Evolutionary conservation across 208 protist genomes (phyloP).

Genomic region (Leishmania major): DNA sequence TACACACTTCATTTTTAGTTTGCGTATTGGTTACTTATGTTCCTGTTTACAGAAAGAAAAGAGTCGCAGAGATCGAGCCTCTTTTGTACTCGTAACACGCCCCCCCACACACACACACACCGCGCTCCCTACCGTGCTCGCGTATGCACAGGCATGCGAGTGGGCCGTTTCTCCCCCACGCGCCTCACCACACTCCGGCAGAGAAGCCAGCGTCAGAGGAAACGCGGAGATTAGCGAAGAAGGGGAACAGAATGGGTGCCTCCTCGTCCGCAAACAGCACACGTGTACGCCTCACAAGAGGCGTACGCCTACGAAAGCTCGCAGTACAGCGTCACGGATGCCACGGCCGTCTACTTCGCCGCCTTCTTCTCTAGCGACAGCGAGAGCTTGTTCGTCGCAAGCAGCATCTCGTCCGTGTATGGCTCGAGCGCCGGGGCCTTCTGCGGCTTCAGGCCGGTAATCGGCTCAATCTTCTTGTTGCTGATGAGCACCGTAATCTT

Average conservation of each 20-base stretch:
- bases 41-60: slow-evolving; percentile 16
- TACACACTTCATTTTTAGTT: slow-evolving; percentile 10
- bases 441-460: slow-evolving; percentile 89
- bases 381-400: slow-evolving; percentile 80
- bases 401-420: slow-evolving; percentile 88
- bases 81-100: background rate
- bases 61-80: slow-evolving; percentile 7
- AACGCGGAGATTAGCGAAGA: background rate
- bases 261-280: background rate
- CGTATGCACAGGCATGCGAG: background rate
- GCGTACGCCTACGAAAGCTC: background rate
- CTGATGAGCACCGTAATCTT: slow-evolving; percentile 92
- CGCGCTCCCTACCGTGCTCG: too few species aligned
- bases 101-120: background rate
- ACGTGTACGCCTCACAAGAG: background rate
- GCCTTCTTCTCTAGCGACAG: slow-evolving; percentile 79
- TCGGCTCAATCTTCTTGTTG: slow-evolving; percentile 88
- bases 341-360: slow-evolving; percentile 2
- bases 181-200: background rate
- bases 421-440: slow-evolving; percentile 74
- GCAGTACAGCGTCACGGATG: background rate
- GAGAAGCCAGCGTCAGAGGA: background rate
- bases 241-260: background rate
- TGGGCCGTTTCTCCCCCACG: background rate
- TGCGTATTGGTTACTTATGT: slow-evolving; percentile 18